Percentiles rank a stretch among this genome's conserved stretches.
Evolutionary conservation across 169 alveolate genomes (phyloP).

Genomic region (Plasmodium yoelii): DNA sequence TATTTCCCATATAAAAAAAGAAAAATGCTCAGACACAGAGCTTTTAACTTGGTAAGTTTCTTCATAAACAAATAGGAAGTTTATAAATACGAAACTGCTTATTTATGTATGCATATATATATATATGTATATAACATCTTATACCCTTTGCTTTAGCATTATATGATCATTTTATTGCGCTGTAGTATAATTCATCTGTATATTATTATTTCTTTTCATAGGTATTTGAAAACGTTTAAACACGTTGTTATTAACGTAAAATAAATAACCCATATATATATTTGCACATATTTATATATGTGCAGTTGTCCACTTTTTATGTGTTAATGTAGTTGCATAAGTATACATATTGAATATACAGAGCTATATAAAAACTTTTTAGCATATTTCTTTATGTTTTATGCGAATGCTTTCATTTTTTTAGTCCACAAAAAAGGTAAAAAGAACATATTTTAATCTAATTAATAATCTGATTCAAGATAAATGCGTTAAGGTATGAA

Average conservation of each 20-base stretch:
- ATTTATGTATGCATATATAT: too few species aligned
- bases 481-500: constrained; percentile 72
- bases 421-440: constrained; percentile 71
- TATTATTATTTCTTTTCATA: not conserved
- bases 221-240: constrained; percentile 72
- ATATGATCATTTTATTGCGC: too few species aligned
- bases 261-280: not conserved
- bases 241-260: constrained; percentile 69
- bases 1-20: constrained; percentile 57
- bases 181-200: too few species aligned
- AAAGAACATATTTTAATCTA: constrained; percentile 59
- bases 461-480: constrained; percentile 72
- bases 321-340: not conserved
- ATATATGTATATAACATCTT: too few species aligned
- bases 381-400: not conserved
- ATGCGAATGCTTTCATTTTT: not conserved
- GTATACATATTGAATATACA: not conserved
- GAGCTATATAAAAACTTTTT: not conserved
- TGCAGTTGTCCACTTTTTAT: not conserved
- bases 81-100: too few species aligned
- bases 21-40: constrained; percentile 67
- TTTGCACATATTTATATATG: not conserved
- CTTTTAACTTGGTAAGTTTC: constrained; percentile 41
- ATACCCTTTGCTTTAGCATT: too few species aligned
- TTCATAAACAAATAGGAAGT: too few species aligned